These are phyloP conservation scores for Tardiomyces digboiensis DNA, from an alignment of 1,139 yeast species.

Conservation along the genomic window DNA sequence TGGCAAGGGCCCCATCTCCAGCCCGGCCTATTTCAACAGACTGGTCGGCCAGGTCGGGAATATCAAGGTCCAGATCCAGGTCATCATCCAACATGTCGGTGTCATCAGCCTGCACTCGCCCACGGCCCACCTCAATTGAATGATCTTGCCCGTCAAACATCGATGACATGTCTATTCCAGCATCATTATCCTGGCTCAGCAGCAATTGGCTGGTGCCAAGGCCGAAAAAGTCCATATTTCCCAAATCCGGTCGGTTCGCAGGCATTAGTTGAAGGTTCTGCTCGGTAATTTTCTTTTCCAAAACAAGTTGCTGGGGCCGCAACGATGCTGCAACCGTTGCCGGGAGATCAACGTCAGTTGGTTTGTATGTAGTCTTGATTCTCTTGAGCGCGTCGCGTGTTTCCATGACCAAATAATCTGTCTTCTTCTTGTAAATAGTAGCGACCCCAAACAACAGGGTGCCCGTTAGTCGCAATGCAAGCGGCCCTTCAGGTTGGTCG, in stretches of 20 bases:
- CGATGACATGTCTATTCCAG: slow-evolving; percentile 7
- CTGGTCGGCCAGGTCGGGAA: neutral
- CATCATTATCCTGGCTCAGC: neutral
- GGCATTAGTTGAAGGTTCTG: slow-evolving; percentile 47
- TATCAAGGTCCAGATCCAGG: slow-evolving; percentile 1
- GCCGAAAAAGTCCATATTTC: slow-evolving; percentile 1
- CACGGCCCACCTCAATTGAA: slow-evolving; percentile 17
- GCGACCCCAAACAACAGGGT: slow-evolving; percentile 86
- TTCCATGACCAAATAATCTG: slow-evolving; percentile 77
- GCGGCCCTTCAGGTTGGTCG: slow-evolving; percentile 34
- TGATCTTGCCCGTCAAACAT: slow-evolving; percentile 18
- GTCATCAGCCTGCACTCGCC: slow-evolving; percentile 7
- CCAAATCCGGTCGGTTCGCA: slow-evolving; percentile 4
- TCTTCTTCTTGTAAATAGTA: slow-evolving; percentile 77
- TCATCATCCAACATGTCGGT: slow-evolving; percentile 12
- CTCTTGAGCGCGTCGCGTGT: slow-evolving; percentile 69
- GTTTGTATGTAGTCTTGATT: slow-evolving; percentile 62
- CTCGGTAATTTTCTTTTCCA: slow-evolving; percentile 73
- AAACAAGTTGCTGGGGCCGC: slow-evolving; percentile 45
- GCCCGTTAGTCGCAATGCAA: slow-evolving; percentile 80
- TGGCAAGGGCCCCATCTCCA: slow-evolving; percentile 9
- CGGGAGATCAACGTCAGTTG: slow-evolving; percentile 39
- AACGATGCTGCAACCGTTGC: slow-evolving; percentile 39
- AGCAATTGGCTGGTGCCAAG: neutral
- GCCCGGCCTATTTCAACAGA: neutral